Evolutionary conservation across 108 stramenopile species (phyloP).

Genomic region (Cyclotella baltica): DNA sequence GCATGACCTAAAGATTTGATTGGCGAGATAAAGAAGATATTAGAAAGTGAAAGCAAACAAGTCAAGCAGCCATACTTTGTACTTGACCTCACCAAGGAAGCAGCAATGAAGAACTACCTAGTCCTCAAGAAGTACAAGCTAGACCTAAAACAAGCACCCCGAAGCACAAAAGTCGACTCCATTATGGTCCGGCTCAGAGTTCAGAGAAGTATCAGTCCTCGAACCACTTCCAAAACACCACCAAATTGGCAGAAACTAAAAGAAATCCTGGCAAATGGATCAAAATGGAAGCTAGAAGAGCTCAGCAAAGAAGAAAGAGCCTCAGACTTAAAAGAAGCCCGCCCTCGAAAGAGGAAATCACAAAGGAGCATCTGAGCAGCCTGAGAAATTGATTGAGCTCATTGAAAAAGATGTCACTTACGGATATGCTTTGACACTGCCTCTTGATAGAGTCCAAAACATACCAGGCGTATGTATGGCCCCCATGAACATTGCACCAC

Average conservation of each 20-base stretch:
- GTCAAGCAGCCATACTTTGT: not conserved
- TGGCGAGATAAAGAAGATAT: not conserved
- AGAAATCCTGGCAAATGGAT: constrained; percentile 8
- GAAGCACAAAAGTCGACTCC: constrained; percentile 3
- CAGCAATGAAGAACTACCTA: not conserved
- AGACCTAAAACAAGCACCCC: not conserved
- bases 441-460: not conserved
- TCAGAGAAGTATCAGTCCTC: not conserved
- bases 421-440: constrained; percentile 3
- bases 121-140: not conserved
- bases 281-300: constrained; percentile 8
- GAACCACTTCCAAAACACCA: constrained; percentile 14
- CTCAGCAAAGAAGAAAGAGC: constrained; percentile 7
- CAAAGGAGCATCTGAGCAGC: constrained; percentile 16
- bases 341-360: constrained; percentile 25
- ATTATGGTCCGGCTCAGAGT: constrained; percentile 32
- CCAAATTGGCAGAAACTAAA: constrained; percentile 16
- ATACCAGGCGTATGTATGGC: constrained; percentile 19
- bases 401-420: constrained; percentile 7
- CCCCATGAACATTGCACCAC: constrained; percentile 17
- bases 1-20: not conserved
- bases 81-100: constrained; percentile 9
- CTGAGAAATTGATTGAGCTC: not conserved
- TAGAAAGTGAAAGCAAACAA: not conserved
- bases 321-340: constrained; percentile 20